Evolutionary conservation across 768 basidiomycete genomes (phyloP).

Genomic region (Boletus tylopilopsis): DNA sequence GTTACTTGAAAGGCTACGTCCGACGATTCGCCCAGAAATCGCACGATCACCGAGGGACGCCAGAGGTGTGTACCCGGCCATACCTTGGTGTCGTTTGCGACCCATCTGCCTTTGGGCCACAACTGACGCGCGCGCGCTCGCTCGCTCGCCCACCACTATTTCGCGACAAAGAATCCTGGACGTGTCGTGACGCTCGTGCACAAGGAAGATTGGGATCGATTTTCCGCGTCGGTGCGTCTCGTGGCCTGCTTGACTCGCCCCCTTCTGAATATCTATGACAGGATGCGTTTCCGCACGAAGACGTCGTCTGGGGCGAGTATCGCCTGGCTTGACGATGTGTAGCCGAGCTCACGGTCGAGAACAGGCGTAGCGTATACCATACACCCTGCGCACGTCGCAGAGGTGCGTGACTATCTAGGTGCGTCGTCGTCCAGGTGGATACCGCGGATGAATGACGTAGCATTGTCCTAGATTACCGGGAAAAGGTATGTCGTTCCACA

Average conservation of each 20-base stretch:
- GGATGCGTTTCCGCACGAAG: constrained; percentile 33
- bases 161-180: constrained; percentile 72
- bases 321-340: background rate
- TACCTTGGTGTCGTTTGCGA: too few relatives aligned
- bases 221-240: constrained; percentile 58
- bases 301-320: constrained; percentile 60
- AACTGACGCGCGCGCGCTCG: too few relatives aligned
- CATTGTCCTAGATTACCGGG: constrained; percentile 61
- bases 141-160: too few relatives aligned
- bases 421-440: constrained; percentile 5
- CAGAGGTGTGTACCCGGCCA: constrained; percentile 51
- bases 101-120: too few relatives aligned
- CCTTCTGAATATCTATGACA: background rate
- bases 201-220: constrained; percentile 81
- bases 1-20: constrained; percentile 88
- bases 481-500: constrained; percentile 53
- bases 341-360: background rate
- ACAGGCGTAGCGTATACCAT: constrained; percentile 85
- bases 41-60: constrained; percentile 91
- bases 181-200: constrained; percentile 88
- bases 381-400: constrained; percentile 66
- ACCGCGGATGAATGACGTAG: background rate
- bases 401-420: constrained; percentile 87
- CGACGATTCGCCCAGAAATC: constrained; percentile 88
- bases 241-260: background rate